Conservation (phyloP, 2,329 filamentous ascomycete species). For the Pseudogymnoascus sp. region DNA sequence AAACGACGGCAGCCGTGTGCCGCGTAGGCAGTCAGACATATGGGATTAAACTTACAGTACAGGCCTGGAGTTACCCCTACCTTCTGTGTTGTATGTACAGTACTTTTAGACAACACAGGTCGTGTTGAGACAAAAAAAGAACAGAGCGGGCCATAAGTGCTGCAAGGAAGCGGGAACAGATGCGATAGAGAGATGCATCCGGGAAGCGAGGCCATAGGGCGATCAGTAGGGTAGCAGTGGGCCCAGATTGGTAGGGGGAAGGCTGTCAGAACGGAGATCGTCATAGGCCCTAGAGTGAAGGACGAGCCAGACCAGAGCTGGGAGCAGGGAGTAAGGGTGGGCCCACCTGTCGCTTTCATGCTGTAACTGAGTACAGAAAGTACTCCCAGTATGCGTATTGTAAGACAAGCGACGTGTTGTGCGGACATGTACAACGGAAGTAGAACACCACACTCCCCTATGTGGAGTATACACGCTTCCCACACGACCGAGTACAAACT, state of each 20-base stretch:
- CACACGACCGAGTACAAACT: background rate
- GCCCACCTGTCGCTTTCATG: background rate
- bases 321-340: background rate
- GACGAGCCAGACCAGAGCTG: background rate
- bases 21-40: background rate
- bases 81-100: background rate
- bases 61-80: background rate
- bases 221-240: background rate
- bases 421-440: background rate
- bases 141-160: background rate
- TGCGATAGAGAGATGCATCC: conserved; percentile 1
- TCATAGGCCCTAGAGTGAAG: background rate
- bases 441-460: background rate
- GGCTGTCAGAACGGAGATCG: background rate
- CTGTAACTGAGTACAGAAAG: background rate
- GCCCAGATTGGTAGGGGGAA: background rate
- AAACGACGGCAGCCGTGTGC: background rate
- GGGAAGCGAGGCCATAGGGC: conserved; percentile 4
- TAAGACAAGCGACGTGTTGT: background rate
- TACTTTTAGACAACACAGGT: background rate
- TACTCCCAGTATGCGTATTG: background rate
- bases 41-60: background rate
- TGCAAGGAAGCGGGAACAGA: conserved; percentile 1
- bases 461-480: background rate
- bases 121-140: background rate